These are phyloP conservation scores for Omphalotus guepiniiformis DNA, from an alignment of 768 basidiomycete genomes.

Conservation along the genomic window DNA sequence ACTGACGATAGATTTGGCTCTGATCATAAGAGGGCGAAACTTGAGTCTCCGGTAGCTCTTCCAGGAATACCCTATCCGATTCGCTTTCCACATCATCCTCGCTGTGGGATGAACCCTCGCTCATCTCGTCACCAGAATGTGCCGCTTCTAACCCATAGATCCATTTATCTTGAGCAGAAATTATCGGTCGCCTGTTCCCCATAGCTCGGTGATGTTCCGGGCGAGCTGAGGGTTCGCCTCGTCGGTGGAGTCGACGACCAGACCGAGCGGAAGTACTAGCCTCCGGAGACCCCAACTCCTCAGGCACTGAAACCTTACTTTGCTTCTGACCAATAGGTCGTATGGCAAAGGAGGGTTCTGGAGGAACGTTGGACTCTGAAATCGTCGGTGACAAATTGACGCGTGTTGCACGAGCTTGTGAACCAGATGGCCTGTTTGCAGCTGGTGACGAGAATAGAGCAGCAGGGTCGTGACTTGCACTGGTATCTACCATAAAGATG, in stretches of 20 bases:
- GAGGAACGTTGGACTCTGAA: too few species aligned
- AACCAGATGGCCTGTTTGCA: too few species aligned
- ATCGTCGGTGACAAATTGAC: too few species aligned
- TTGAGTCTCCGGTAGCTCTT: slow-evolving; percentile 63
- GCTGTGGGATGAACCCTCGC: slow-evolving; percentile 53
- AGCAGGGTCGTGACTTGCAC: too few species aligned
- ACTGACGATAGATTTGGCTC: slow-evolving; percentile 59
- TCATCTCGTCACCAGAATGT: slow-evolving; percentile 80
- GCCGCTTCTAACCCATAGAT: slow-evolving; percentile 67
- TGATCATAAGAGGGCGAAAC: slow-evolving; percentile 72
- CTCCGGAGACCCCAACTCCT: neutral
- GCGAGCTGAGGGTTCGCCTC: slow-evolving; percentile 22
- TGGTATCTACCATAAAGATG: too few species aligned
- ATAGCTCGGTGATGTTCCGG: slow-evolving; percentile 12
- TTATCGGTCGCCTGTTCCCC: slow-evolving; percentile 15
- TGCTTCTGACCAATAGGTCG: slow-evolving; percentile 35
- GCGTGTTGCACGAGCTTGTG: too few species aligned
- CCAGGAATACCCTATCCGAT: slow-evolving; percentile 63
- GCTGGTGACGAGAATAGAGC: too few species aligned
- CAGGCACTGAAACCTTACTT: neutral
- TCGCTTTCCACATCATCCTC: slow-evolving; percentile 59
- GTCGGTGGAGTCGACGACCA: slow-evolving; percentile 7
- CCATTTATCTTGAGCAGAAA: slow-evolving; percentile 24
- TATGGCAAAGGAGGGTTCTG: slow-evolving; percentile 42
- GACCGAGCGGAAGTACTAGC: neutral